These are phyloP conservation scores for Salisapilia sapeloensis DNA, from an alignment of 352 stramenopile species.

Conservation along the genomic window DNA sequence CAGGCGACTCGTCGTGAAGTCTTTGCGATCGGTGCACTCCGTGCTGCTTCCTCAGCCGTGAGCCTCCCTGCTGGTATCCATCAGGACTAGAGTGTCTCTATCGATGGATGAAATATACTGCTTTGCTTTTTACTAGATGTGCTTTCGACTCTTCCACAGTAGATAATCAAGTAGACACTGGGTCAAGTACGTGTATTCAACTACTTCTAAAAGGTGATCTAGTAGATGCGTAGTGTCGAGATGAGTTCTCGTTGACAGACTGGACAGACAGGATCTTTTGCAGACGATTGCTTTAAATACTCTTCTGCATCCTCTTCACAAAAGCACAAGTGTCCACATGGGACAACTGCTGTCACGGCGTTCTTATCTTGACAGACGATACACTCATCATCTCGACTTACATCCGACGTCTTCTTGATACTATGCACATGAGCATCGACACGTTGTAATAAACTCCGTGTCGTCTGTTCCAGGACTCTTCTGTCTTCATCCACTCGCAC, in stretches of 20 bases:
- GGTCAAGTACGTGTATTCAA: too few species aligned
- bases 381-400: slow-evolving; percentile 38
- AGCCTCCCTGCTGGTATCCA: slow-evolving; percentile 32
- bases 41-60: slow-evolving; percentile 33
- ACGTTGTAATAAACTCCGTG: slow-evolving; percentile 39
- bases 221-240: slow-evolving; percentile 69
- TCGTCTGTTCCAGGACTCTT: slow-evolving; percentile 65
- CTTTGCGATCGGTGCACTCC: slow-evolving; percentile 63
- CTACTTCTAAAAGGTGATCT: too few species aligned
- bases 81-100: slow-evolving; percentile 18
- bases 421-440: slow-evolving; percentile 58
- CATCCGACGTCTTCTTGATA: slow-evolving; percentile 34
- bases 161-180: too few species aligned
- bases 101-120: too few species aligned
- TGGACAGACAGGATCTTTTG: slow-evolving; percentile 34
- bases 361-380: slow-evolving; percentile 64
- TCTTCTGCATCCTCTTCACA: slow-evolving; percentile 63
- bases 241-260: slow-evolving; percentile 73
- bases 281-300: slow-evolving; percentile 30
- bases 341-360: slow-evolving; percentile 56
- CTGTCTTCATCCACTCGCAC: slow-evolving; percentile 46
- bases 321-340: slow-evolving; percentile 72
- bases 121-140: too few species aligned
- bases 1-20: slow-evolving; percentile 63
- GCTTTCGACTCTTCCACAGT: too few species aligned